These are phyloP conservation scores for Talaromyces amestolkiae DNA, from an alignment of 2,329 filamentous ascomycete species.

Conservation along the genomic window DNA sequence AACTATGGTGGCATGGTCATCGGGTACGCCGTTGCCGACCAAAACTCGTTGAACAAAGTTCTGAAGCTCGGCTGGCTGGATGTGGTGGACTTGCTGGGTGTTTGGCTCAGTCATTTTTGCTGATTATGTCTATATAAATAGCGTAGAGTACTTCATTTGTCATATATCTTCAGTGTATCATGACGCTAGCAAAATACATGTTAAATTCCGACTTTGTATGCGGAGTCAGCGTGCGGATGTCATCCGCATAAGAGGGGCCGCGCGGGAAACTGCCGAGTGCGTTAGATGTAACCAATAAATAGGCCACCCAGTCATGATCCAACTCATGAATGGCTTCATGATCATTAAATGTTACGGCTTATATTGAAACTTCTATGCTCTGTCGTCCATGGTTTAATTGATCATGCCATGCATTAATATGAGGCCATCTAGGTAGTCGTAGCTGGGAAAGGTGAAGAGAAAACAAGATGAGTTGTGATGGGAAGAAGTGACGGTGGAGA, in stretches of 20 bases:
- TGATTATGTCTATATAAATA: neutral
- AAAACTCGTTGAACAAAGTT: constrained; percentile 31
- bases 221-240: neutral
- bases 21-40: constrained; percentile 54
- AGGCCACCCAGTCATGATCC: neutral
- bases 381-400: neutral
- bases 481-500: neutral
- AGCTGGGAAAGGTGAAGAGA: neutral
- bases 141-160: no score
- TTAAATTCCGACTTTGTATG: neutral
- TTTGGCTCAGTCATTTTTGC: neutral
- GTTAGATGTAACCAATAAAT: neutral
- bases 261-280: neutral
- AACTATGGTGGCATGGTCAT: constrained; percentile 59
- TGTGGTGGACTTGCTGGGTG: constrained; percentile 7
- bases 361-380: neutral
- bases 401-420: neutral
- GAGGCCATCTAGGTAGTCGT: neutral
- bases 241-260: neutral
- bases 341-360: neutral
- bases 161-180: neutral
- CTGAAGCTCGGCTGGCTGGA: constrained; percentile 16
- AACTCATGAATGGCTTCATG: neutral
- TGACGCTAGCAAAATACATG: neutral
- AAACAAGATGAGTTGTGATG: neutral